Conservation (phyloP, 768 basidiomycete species). For the Boletus edulis region DNA sequence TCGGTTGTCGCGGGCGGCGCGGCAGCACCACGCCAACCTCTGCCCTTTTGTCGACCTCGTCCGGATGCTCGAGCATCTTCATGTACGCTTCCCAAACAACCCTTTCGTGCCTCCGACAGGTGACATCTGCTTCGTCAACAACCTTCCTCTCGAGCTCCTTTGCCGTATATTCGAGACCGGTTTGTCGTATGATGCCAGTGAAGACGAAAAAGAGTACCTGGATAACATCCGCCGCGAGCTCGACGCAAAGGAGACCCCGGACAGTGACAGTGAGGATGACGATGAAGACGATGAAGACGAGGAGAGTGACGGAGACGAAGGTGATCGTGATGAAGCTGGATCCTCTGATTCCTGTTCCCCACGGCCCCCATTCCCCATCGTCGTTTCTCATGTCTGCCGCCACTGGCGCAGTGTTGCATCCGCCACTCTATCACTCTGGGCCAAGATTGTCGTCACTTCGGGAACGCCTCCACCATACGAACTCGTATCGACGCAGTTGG, state of each 20-base stretch:
- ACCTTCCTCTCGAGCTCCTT: slow-evolving; percentile 55
- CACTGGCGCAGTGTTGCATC: slow-evolving; percentile 57
- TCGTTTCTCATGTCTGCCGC: slow-evolving; percentile 31
- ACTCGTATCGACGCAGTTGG: slow-evolving; percentile 42
- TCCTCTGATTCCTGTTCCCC: not conserved
- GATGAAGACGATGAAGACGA: not conserved
- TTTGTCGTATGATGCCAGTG: slow-evolving; percentile 31
- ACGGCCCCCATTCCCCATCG: too few relatives aligned
- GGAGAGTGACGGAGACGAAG: not conserved
- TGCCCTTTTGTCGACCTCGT: too few relatives aligned
- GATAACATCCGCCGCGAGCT: slow-evolving; percentile 16
- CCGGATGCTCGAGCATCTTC: not conserved
- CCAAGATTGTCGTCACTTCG: slow-evolving; percentile 30
- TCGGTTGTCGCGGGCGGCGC: too few relatives aligned
- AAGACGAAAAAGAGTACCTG: slow-evolving; percentile 34
- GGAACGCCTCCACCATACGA: slow-evolving; percentile 41
- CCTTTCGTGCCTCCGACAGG: slow-evolving; percentile 46
- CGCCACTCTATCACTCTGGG: slow-evolving; percentile 59
- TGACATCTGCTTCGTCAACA: slow-evolving; percentile 44
- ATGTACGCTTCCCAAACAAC: slow-evolving; percentile 40
- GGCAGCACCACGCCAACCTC: too few relatives aligned
- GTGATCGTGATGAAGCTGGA: not conserved
- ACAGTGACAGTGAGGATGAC: not conserved
- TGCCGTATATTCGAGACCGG: slow-evolving; percentile 55
- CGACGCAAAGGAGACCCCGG: slow-evolving; percentile 33